Conservation (phyloP, 176 grass and related monocot genomes). For the Musa itinerans region DNA sequence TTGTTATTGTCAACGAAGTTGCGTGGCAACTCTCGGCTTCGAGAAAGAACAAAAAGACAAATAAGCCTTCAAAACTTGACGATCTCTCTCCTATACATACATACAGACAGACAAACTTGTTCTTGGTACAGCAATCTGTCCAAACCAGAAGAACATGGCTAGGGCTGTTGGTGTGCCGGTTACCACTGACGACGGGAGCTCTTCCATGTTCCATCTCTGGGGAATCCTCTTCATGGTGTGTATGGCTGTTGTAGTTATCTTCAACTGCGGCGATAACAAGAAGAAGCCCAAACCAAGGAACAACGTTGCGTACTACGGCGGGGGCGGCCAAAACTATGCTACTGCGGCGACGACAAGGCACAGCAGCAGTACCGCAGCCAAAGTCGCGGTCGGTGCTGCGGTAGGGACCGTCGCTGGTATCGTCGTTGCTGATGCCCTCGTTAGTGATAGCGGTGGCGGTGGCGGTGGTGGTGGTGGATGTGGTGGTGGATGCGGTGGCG, state of each 20-base stretch:
- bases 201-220: too few species aligned
- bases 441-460: not conserved
- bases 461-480: not conserved
- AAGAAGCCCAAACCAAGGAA: constrained; percentile 14
- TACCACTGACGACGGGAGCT: too few species aligned
- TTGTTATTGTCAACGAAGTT: too few species aligned
- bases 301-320: not conserved
- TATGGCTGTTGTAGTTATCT: constrained; percentile 20
- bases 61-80: too few species aligned
- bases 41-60: too few species aligned
- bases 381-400: not conserved
- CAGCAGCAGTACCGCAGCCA: not conserved
- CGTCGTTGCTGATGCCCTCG: not conserved
- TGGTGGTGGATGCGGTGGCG: not conserved
- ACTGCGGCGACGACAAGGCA: not conserved
- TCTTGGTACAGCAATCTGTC: too few species aligned
- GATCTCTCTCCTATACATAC: too few species aligned
- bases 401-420: not conserved
- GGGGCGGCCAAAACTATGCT: not conserved
- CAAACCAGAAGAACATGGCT: too few species aligned
- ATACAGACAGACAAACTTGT: too few species aligned
- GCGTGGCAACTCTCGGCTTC: too few species aligned
- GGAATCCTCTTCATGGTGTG: constrained; percentile 3
- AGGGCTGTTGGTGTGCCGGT: too few species aligned
- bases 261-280: constrained; percentile 29